Conservation (phyloP, 495 filamentous ascomycete genomes). For the Parathielavia hyrcaniae region DNA sequence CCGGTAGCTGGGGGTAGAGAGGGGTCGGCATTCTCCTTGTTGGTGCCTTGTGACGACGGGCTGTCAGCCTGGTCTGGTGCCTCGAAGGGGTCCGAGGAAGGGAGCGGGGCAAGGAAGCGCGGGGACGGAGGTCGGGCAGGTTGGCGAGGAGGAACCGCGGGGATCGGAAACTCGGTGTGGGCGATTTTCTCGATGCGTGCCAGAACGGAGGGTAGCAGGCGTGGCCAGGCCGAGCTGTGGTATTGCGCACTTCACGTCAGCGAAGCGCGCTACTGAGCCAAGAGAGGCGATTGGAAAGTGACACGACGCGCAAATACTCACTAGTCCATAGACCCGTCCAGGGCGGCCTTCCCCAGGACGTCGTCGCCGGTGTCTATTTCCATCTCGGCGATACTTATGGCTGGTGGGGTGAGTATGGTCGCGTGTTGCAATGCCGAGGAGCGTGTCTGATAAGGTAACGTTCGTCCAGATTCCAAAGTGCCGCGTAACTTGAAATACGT, state of each 20-base stretch:
- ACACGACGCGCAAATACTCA: conserved; percentile 34
- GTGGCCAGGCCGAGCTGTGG: conserved; percentile 38
- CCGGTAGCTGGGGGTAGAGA: conserved; percentile 18
- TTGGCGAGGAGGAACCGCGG: conserved; percentile 29
- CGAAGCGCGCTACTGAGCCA: background rate
- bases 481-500: too few species aligned
- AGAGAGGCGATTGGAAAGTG: background rate
- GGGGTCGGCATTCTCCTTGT: conserved; percentile 43
- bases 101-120: conserved; percentile 41
- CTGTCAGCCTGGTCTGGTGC: conserved; percentile 37
- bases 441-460: conserved; percentile 1
- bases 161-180: conserved; percentile 42
- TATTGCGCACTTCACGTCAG: conserved; percentile 9
- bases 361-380: conserved; percentile 54
- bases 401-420: conserved; percentile 11
- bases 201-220: conserved; percentile 34
- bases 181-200: conserved; percentile 42
- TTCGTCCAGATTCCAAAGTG: too few species aligned
- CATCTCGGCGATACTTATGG: conserved; percentile 35
- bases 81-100: conserved; percentile 46
- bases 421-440: conserved; percentile 3
- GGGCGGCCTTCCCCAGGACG: conserved; percentile 55
- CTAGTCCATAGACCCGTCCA: conserved; percentile 64
- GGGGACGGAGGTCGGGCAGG: conserved; percentile 33
- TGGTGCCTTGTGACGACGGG: conserved; percentile 42